Evolutionary conservation across 139 green algal species (phyloP).

Genomic region (Chlorella sp.): DNA sequence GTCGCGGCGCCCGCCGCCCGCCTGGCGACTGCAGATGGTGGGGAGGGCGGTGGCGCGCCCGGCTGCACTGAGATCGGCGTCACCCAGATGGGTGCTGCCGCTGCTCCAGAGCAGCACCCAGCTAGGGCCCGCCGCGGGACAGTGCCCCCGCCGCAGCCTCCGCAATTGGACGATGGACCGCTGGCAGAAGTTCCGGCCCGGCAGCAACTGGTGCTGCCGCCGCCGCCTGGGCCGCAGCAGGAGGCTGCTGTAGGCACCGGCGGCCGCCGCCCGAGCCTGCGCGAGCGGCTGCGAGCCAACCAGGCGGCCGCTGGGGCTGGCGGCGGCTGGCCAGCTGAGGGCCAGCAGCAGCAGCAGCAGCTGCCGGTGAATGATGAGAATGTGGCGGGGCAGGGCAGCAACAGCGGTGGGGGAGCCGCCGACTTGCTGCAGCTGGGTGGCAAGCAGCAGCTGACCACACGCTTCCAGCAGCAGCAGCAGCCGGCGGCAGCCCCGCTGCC

Average conservation of each 20-base stretch:
- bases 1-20: not conserved
- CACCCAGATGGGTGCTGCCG: not conserved
- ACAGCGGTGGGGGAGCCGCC: not conserved
- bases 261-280: not conserved
- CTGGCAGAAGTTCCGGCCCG: not conserved
- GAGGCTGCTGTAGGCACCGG: not conserved
- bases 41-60: not conserved
- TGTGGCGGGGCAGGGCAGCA: not conserved
- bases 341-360: not conserved
- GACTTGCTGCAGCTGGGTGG: not conserved
- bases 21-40: not conserved
- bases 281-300: not conserved
- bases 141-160: not conserved
- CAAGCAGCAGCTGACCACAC: not conserved
- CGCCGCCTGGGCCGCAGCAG: not conserved
- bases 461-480: not conserved
- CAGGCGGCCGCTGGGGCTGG: not conserved
- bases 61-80: not conserved
- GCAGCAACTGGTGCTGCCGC: slow-evolving; percentile 18
- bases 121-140: not conserved
- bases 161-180: not conserved
- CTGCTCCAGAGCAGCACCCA: not conserved
- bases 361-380: slow-evolving; percentile 14
- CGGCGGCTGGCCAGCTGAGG: not conserved
- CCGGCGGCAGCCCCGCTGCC: not conserved